Base-by-base conservation (phyloP, 257 asterid genomes). In the Solanum dulcamara region DNA sequence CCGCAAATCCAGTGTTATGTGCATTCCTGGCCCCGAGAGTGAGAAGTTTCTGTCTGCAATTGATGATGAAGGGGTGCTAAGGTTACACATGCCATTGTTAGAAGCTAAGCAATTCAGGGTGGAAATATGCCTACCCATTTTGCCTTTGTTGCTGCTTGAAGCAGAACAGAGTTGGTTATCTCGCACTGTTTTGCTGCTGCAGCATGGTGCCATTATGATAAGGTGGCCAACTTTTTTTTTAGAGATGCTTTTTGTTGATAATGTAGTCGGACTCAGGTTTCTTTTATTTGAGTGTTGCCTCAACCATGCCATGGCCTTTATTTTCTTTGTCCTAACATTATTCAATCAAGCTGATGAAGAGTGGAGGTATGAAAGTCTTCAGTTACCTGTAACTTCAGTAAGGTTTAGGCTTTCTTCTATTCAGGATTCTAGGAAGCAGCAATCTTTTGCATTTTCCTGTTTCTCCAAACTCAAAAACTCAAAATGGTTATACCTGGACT, bases 211-310 rank as follows among this genome's bases (percentile, higher is more conserved):
- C 42, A 62, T 97, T 81, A 87, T 92, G 88, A 87, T 93, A 84
- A 87, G 89, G 68, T 93, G 98, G 91, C 98, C 97, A 55, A 90
- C 90, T 81, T 93, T 97, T 90, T 74, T 84, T 67, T 83, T 97
- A 91, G 97, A 95, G 94, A 93, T 97, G 87, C 96, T 97, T 88
- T 91, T 95, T 81, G 89, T 97, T 81, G 99, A 97, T 87, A 93
- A 88, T 85, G 85, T 87, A 85, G 89, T 88, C 87, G 99, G 99
- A 86, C 89, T 95, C 93, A 94, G 93, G 88, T 89, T 88, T 86
- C 89, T 94, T 79, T 87, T 90, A 85, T 91, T 90, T 83, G 99
- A 94, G 86, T 96, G 98, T 64, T 89, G 92, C 92, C 86, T 97
- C 91, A 90, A 90, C 87, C 93, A 89, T 84, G 97, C 96, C 82